Conservation (phyloP, 163 green algal genomes). For the Smithsoniella earleae region DNA sequence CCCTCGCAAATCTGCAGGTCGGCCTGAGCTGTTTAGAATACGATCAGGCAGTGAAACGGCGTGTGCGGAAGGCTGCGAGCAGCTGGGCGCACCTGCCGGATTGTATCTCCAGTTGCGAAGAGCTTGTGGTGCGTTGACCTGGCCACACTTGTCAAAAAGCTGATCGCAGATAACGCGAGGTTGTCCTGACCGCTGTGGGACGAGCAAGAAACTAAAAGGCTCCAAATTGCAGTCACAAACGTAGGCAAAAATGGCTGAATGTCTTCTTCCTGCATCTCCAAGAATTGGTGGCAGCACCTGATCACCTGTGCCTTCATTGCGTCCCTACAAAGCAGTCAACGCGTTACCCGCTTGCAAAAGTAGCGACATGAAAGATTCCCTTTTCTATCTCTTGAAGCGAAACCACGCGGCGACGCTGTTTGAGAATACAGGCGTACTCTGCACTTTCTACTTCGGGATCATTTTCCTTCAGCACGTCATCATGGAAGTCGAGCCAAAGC, state of each 20-base stretch:
- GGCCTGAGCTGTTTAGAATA: no score
- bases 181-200: slow-evolving; percentile 61
- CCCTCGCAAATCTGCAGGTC: slow-evolving; percentile 71
- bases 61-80: no score
- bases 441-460: slow-evolving; percentile 34
- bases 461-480: slow-evolving; percentile 33
- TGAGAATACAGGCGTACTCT: no score
- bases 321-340: slow-evolving; percentile 41
- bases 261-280: slow-evolving; percentile 94
- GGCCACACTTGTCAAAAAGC: slow-evolving; percentile 89
- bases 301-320: slow-evolving; percentile 61
- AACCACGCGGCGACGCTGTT: no score
- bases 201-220: slow-evolving; percentile 56
- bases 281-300: slow-evolving; percentile 81
- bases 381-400: no score
- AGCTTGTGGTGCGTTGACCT: slow-evolving; percentile 70
- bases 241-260: slow-evolving; percentile 57
- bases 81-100: slow-evolving; percentile 39
- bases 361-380: no score
- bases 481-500: slow-evolving; percentile 17
- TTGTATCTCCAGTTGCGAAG: slow-evolving; percentile 54
- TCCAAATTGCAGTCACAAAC: slow-evolving; percentile 89
- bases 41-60: no score
- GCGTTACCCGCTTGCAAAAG: no score
- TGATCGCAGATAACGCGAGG: slow-evolving; percentile 79